phyloP scores from a whole-genome alignment of 768 basidiomycete species.

The Tricholoma saponaceum region DNA sequence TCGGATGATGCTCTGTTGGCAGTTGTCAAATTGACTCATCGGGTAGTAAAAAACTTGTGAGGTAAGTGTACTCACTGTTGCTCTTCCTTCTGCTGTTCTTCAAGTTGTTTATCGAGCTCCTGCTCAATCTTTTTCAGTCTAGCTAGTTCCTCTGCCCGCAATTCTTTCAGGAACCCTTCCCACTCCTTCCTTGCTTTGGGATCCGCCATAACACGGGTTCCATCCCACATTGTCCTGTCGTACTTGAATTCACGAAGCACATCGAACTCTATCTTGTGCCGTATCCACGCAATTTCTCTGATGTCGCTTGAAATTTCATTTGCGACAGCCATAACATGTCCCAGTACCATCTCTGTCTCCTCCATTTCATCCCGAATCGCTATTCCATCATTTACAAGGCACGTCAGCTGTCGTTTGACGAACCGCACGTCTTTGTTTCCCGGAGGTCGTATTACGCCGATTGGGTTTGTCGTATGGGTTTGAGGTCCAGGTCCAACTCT shows the following conservation, averaged over 20 bases:
- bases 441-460: not conserved
- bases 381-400: conserved; percentile 9
- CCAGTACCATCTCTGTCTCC: conserved; percentile 12
- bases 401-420: conserved; percentile 13
- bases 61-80: not conserved
- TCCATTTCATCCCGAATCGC: conserved; percentile 14
- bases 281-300: conserved; percentile 13
- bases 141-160: not conserved
- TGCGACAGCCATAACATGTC: conserved; percentile 2
- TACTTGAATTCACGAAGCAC: conserved; percentile 18
- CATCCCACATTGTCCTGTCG: conserved; percentile 25
- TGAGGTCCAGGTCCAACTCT: not conserved
- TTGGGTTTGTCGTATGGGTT: not conserved
- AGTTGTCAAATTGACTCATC: too few species aligned
- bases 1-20: not conserved
- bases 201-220: conserved; percentile 18
- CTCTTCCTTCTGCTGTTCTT: not conserved
- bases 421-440: conserved; percentile 17
- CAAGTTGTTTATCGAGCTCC: not conserved
- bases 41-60: too few species aligned
- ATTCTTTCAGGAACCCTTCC: conserved; percentile 5
- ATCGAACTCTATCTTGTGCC: conserved; percentile 11
- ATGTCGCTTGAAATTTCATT: conserved; percentile 6
- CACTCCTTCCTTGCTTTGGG: conserved; percentile 8
- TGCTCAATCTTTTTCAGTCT: not conserved